Evolutionary conservation across 2,329 filamentous ascomycete genomes (phyloP), one percentile per base, ranked within the genome.

Genomic region (Phaeoacremonium minimum): DNA sequence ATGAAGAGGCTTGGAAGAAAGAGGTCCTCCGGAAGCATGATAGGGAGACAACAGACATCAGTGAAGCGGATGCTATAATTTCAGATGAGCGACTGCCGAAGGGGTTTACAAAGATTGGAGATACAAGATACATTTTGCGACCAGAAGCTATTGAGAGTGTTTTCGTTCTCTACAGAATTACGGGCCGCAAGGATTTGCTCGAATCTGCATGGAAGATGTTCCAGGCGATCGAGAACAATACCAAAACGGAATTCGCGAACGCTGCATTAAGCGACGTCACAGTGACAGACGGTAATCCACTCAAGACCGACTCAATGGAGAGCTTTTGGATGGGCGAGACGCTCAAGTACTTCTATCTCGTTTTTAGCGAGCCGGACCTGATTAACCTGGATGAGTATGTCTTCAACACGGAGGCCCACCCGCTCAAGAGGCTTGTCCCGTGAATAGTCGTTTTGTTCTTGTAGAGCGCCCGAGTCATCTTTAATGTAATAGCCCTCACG

Each of bases 1-100:
- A 56, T 34, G 51, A 55, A 32, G 16, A 13, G 17, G 18, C 36
- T 6, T 58, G 55, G 55, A 52, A 55, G 36, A 38, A 40, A 15
- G 47, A 40, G 3, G 42, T 41, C 12, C 14, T 38, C 3, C 35
- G 4, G 41, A 41, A 18, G 26, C 19, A 12, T 31, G 19, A 6
- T 41, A 35, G 5, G 35, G 41, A 5, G 17, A 38, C 8, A 20
- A 28, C 20, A 11, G 41, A 43, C 15, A 17, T 36, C 30, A 28
- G 5, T 4, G 28, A 32, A 6, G 41, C 32, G 6, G n/a, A 41
- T 22, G 17, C 7, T 4, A 35, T 41, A 9, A 33, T 43, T 12
- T 13, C 35, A 9, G 28, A 41, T 2, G 26, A 34, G 5, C 22
- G 28, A 14, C 35, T 43, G 7, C 32, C 41, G n/a, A 16, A 18